Evolutionary conservation across 73 alveolate species (phyloP), one percentile per base, ranked within the genome.

Genomic region (Paramecium octaurelia): DNA sequence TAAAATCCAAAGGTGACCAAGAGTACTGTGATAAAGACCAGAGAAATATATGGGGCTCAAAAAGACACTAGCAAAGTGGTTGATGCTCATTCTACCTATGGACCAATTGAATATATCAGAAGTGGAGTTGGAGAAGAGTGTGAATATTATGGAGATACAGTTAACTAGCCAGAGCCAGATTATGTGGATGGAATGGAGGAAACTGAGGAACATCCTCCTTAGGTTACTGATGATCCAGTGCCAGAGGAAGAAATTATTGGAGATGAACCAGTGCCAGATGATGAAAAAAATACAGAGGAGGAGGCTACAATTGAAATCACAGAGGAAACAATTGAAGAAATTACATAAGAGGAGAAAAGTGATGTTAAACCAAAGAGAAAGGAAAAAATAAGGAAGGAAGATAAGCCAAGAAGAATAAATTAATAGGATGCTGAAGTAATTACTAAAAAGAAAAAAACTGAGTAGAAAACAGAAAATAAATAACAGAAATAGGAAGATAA

Each of bases 111-210:
- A 31, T 64, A 64, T 64, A 34, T 64, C 6, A 64, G 12, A 64
- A 64, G 84, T 64, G 50, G 46, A 24, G 84, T 64, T 8, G 84
- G 84, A 31, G 84, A 64, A 27, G 84, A 64, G 31, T 64, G 84
- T 24, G 84, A 64, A 64, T 64, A 64, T 64, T 64, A 64, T 64
- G 84, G 46, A 6, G 84, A 64, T 64, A 64, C 84, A 12, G 84
- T 64, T 12, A 64, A 64, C 9, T 34, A 64, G 12, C 84, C 84
- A 64, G 84, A 64, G 12, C 84, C 84, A 27, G 84, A 64, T 27
- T 64, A 64, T 64, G 84, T 64, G 5, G 84, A 64, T 31, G 84
- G 84, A 10, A 34, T 64, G 21, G 84, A 64, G 12, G 84, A 64
- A 64, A 27, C 42, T 1, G 46, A 27, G 12, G 84, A 64, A 64